A percentile compares a stretch with the other conserved stretches of the same genome.
These are phyloP conservation scores for Simmondsia chinensis DNA, from an alignment of 148 eudicot genomes.

Conservation along the genomic window DNA sequence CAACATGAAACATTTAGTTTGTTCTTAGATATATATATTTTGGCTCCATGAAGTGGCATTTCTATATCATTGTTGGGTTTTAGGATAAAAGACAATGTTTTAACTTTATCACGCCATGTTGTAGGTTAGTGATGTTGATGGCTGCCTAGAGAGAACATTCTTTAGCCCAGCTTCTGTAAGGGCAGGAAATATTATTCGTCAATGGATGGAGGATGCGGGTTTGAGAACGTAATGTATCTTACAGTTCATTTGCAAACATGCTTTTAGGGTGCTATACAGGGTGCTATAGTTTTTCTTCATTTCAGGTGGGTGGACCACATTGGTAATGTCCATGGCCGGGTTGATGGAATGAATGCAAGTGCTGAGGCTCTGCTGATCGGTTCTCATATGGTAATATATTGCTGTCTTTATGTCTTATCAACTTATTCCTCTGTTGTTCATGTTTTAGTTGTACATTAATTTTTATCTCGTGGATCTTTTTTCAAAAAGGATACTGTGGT, in stretches of 20 bases:
- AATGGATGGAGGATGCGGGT: conserved; percentile 97
- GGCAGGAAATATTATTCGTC: conserved; percentile 58
- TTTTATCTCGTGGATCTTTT: conserved; percentile 3
- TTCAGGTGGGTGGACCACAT: conserved; percentile 93
- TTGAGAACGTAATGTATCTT: conserved; percentile 59
- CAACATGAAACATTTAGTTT: too few relatives aligned
- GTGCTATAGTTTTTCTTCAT: conserved; percentile 9
- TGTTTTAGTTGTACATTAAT: neutral
- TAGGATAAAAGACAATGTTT: neutral
- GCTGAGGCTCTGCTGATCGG: conserved; percentile 73
- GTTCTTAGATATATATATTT: neutral
- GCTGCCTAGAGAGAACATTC: conserved; percentile 88
- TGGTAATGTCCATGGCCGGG: conserved; percentile 95
- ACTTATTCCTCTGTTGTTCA: neutral
- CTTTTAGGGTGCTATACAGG: conserved; percentile 1
- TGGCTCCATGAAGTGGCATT: neutral
- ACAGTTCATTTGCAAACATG: neutral
- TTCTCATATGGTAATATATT: conserved; percentile 68
- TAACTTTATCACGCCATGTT: conserved; percentile 5
- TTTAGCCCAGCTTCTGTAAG: conserved; percentile 76
- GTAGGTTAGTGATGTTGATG: conserved; percentile 88
- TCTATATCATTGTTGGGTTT: neutral
- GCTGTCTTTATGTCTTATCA: neutral
- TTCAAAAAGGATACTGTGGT: conserved; percentile 77
- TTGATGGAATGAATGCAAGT: conserved; percentile 57